A percentile compares a stretch with the other conserved stretches of the same genome.
phyloP scores from a whole-genome alignment of 2,329 filamentous ascomycete species.

The Podosphaera fusca region DNA sequence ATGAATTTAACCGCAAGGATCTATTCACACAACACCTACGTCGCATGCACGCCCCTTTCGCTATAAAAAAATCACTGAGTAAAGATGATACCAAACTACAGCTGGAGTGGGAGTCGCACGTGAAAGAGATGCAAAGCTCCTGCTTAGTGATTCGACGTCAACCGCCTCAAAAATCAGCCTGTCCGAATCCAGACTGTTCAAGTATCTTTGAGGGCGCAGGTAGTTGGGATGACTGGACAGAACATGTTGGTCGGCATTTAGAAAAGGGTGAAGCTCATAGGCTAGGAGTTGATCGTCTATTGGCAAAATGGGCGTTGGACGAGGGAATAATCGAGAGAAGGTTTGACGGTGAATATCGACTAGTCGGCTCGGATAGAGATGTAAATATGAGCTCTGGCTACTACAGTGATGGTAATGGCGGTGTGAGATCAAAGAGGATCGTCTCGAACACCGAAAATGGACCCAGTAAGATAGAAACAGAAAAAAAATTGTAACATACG shows the following conservation, averaged over 20 bases:
- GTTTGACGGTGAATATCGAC: conserved; percentile 30
- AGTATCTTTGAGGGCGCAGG: conserved; percentile 44
- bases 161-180: conserved; percentile 48
- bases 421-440: conserved; percentile 9
- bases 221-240: conserved; percentile 78
- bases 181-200: conserved; percentile 47
- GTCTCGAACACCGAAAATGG: conserved; percentile 7
- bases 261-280: conserved; percentile 43
- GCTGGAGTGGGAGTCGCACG: conserved; percentile 38
- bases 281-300: conserved; percentile 31
- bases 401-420: conserved; percentile 15
- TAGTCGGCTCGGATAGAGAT: conserved; percentile 23
- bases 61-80: conserved; percentile 32
- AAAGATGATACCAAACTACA: conserved; percentile 36
- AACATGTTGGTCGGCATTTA: conserved; percentile 78
- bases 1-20: conserved; percentile 82
- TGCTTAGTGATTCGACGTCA: conserved; percentile 49
- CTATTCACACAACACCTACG: conserved; percentile 86
- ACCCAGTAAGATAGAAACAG: neutral
- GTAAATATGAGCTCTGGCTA: conserved; percentile 12
- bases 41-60: conserved; percentile 67
- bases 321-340: conserved; percentile 38
- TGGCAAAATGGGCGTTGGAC: conserved; percentile 38
- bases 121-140: conserved; percentile 46
- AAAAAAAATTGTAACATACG: neutral